Base-by-base conservation (phyloP, 2,329 filamentous ascomycete genomes). In the Colletotrichum zoysiae region DNA sequence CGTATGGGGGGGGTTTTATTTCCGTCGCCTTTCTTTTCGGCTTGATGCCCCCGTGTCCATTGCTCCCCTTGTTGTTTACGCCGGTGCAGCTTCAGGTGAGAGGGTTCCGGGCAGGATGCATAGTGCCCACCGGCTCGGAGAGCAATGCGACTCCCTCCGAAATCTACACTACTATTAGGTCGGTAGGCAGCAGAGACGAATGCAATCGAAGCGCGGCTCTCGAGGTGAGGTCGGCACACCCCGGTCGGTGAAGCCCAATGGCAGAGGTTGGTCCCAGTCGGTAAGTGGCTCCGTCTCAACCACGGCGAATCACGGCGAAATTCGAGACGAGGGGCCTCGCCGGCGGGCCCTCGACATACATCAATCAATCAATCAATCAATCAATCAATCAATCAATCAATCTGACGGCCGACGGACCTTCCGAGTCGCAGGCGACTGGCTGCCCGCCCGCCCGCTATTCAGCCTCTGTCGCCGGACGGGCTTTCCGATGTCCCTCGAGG, bases 221-320 rank as follows among this genome's bases (percentile, higher is more conserved):
- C 60, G 66, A 67, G 65, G 60, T 57, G 26, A 48, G 42, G 40
- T 53, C 50, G 58, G 65, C 42, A 53, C 51, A 60, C 35, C 62
- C 67, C 48, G 40, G 57, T 51, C 66, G 53, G 67, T 44, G 44
- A 57, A 48, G 40, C 40, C 58, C 44, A 61, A 46, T n/a, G 57
- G 16, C 26, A 26, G 40, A 23, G 23, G 5, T 38, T 38, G 11
- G 42, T n/a, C 38, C 55, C 46, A n/a, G 64, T 59, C 55, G 64
- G 56, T 44, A 44, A 62, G 48, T 67, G 64, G 64, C 58, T 71
- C 51, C 64, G 68, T 51, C 68, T 58, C 59, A 71, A 71, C 40
- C 64, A 38, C 68, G 68, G 68, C 56, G 63, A 67, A 70, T 48
- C n/a, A 48, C 46, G 46, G 46, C 46, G 46, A 48, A 48, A 48